Conservation (phyloP, 345 rosid genomes). For the Citropsis articulata region DNA sequence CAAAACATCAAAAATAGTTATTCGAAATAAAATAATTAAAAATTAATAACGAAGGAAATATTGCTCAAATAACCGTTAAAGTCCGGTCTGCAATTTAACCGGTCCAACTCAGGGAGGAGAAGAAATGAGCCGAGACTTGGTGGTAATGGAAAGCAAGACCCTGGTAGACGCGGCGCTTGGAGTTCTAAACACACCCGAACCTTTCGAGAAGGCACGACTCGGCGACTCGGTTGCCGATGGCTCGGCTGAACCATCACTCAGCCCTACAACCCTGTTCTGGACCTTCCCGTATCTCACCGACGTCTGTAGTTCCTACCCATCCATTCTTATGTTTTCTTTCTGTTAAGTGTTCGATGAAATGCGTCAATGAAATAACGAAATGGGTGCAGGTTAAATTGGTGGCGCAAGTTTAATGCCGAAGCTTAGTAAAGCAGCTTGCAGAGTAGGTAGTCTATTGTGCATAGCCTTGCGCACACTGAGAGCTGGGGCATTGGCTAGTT, state of each 20-base stretch:
- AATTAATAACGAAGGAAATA: too few species aligned
- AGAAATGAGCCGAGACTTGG: not conserved
- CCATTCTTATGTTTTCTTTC: not conserved
- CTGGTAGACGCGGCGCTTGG: constrained; percentile 68
- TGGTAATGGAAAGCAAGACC: constrained; percentile 40
- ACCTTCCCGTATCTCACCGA: constrained; percentile 64
- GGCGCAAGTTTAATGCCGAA: constrained; percentile 17
- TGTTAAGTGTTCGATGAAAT: constrained; percentile 28
- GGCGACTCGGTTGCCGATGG: constrained; percentile 85
- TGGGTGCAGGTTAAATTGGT: constrained; percentile 66
- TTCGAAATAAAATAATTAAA: too few species aligned
- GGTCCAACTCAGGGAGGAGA: constrained; percentile 7
- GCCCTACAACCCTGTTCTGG: constrained; percentile 46
- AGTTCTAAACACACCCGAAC: constrained; percentile 75
- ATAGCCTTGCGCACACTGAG: constrained; percentile 81
- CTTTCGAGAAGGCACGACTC: constrained; percentile 65
- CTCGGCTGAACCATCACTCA: constrained; percentile 59
- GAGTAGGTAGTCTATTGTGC: constrained; percentile 88
- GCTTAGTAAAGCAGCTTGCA: constrained; percentile 74
- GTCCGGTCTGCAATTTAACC: too few species aligned
- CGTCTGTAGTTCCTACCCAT: constrained; percentile 16
- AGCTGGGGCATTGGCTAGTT: constrained; percentile 93
- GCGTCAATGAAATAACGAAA: constrained; percentile 4
- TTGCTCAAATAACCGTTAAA: too few species aligned
- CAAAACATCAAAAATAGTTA: too few species aligned